Evolutionary conservation across 352 stramenopile species (phyloP).

Genomic region (Blastocystis sp.): DNA sequence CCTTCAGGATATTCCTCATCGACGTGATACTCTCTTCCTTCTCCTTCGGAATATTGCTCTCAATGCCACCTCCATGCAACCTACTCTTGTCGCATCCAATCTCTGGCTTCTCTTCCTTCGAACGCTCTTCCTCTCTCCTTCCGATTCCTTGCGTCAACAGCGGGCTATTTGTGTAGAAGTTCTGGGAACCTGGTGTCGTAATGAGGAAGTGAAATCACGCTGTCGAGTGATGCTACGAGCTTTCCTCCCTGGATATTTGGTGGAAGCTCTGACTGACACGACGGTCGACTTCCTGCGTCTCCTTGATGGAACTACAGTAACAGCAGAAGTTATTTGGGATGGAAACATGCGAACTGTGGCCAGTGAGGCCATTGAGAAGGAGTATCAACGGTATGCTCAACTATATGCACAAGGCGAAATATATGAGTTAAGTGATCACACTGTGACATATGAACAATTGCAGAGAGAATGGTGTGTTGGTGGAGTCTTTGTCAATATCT

Average conservation of each 20-base stretch:
- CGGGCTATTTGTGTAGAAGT: neutral
- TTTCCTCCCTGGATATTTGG: slow-evolving; percentile 31
- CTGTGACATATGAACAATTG: slow-evolving; percentile 8
- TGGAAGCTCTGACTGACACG: neutral
- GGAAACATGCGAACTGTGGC: neutral
- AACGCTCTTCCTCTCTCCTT: neutral
- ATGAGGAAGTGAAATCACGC: neutral
- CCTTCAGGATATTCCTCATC: neutral
- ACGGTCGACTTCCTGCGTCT: neutral
- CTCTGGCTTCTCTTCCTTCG: slow-evolving; percentile 43
- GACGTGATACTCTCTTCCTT: neutral
- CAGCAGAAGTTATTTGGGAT: slow-evolving; percentile 24
- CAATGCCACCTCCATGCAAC: neutral
- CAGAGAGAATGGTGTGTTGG: neutral
- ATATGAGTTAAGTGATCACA: neutral
- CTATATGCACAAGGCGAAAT: neutral
- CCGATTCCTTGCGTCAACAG: neutral
- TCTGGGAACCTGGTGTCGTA: neutral
- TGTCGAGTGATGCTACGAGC: slow-evolving; percentile 17
- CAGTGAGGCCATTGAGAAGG: neutral
- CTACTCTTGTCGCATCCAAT: neutral
- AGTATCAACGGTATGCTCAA: neutral
- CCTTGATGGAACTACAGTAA: slow-evolving; percentile 25
- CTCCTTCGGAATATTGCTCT: neutral
- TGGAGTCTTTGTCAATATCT: slow-evolving; percentile 8